Evolutionary conservation across 306 rosid genomes (phyloP).

Genomic region (Quercus suber): DNA sequence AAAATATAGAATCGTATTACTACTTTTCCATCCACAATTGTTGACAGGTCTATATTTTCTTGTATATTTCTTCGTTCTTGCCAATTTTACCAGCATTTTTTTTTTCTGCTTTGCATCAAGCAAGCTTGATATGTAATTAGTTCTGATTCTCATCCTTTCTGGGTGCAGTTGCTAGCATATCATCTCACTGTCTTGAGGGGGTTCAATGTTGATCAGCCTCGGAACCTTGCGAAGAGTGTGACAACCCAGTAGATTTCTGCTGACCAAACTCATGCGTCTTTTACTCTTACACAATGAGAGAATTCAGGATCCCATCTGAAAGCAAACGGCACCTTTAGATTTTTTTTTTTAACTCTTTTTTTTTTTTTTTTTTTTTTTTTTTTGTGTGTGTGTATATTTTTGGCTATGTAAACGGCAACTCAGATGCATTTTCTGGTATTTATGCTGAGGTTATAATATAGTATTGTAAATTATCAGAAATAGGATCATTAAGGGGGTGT

Average conservation of each 20-base stretch:
- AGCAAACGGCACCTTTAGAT: neutral
- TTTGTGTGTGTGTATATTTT: neutral
- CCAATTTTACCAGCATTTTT: neutral
- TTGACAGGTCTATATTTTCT: neutral
- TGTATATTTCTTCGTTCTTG: neutral
- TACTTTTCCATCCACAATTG: neutral
- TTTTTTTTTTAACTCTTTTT: too few relatives aligned
- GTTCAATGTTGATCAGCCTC: constrained; percentile 92
- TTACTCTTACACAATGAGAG: neutral
- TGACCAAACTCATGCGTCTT: neutral
- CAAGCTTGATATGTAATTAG: neutral
- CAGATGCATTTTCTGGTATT: constrained; percentile 1
- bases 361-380: neutral
- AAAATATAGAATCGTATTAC: neutral
- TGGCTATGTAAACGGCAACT: neutral
- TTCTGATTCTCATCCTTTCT: constrained; percentile 10
- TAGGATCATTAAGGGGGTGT: neutral
- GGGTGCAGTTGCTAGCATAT: constrained; percentile 85
- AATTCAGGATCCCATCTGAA: constrained; percentile 4
- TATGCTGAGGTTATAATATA: constrained; percentile 2
- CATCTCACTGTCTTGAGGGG: constrained; percentile 97
- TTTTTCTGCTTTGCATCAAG: neutral
- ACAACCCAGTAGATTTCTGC: constrained; percentile 53
- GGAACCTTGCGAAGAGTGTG: constrained; percentile 98
- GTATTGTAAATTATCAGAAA: constrained; percentile 22